Percentiles rank a stretch among this genome's conserved stretches.
Evolutionary conservation across 176 grass and related monocot genomes (phyloP).

Genomic region (Avena sativa): DNA sequence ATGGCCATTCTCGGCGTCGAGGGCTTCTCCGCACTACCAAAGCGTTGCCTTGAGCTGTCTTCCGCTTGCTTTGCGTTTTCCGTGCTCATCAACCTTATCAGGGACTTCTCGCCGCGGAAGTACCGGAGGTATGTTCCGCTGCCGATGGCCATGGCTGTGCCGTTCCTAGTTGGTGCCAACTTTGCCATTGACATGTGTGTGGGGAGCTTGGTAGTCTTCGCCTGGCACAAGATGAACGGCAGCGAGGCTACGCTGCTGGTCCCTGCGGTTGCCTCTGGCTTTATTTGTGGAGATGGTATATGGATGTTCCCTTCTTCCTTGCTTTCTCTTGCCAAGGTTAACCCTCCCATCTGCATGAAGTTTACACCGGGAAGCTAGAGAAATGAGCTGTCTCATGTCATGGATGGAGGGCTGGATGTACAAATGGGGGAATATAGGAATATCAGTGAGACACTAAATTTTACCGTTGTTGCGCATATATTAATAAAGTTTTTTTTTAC

Average conservation of each 20-base stretch:
- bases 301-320: constrained; percentile 87
- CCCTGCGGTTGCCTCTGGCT: constrained; percentile 82
- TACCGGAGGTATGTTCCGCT: constrained; percentile 62
- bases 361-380: constrained; percentile 60
- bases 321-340: constrained; percentile 70
- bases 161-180: constrained; percentile 82
- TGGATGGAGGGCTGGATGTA: neutral
- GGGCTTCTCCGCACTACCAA: constrained; percentile 77
- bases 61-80: constrained; percentile 71
- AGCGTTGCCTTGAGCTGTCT: constrained; percentile 69
- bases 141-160: constrained; percentile 80
- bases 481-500: neutral
- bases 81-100: constrained; percentile 49
- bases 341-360: constrained; percentile 87
- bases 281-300: constrained; percentile 91
- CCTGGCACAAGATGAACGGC: constrained; percentile 54
- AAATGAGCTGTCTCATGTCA: neutral
- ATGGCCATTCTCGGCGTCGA: constrained; percentile 81
- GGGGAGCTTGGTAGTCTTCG: constrained; percentile 69
- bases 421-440: neutral
- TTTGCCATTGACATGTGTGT: constrained; percentile 84
- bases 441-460: neutral
- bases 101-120: constrained; percentile 50
- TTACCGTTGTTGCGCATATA: neutral
- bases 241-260: constrained; percentile 55